phyloP scores from a whole-genome alignment of 768 basidiomycete genomes.

The Multifurca ochricompacta region DNA sequence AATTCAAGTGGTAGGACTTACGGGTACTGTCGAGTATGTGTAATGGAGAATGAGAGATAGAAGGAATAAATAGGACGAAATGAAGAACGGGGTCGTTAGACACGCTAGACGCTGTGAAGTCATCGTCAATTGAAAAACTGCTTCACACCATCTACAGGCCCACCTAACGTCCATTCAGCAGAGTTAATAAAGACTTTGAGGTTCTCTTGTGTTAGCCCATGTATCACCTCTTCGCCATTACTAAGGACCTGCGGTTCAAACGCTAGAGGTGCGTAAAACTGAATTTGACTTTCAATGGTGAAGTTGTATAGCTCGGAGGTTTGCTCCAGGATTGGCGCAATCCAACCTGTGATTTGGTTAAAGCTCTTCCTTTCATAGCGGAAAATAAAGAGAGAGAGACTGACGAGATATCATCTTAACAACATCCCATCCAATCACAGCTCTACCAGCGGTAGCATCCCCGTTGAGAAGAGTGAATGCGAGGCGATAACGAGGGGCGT shows the following conservation, averaged over 20 bases:
- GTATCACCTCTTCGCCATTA: conserved; percentile 31
- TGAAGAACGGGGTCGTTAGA: conserved; percentile 93
- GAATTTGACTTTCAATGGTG: conserved; percentile 90
- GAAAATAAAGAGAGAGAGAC: conserved; percentile 25
- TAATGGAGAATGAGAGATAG: conserved; percentile 58
- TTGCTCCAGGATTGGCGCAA: conserved; percentile 55
- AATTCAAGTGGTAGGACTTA: conserved; percentile 21
- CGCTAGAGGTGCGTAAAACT: conserved; percentile 83
- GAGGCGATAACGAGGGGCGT: conserved; percentile 73
- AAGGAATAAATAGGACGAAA: conserved; percentile 86
- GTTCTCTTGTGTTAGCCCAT: conserved; percentile 69
- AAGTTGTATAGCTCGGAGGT: conserved; percentile 76
- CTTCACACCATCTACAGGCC: conserved; percentile 17
- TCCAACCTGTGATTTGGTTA: conserved; percentile 42
- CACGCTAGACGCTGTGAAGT: conserved; percentile 68
- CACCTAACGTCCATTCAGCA: conserved; percentile 92
- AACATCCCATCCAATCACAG: conserved; percentile 67
- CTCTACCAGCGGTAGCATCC: conserved; percentile 61
- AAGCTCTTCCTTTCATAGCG: conserved; percentile 1
- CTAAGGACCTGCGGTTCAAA: conserved; percentile 50
- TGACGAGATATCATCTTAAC: conserved; percentile 52
- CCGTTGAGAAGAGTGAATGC: conserved; percentile 93
- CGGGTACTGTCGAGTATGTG: conserved; percentile 52
- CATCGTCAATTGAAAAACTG: conserved; percentile 4
- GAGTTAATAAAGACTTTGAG: conserved; percentile 93